Evolutionary conservation across 164 flowering plant species (phyloP), one percentile per base, ranked within the genome.

Genomic region (Cinnamomum chago): DNA sequence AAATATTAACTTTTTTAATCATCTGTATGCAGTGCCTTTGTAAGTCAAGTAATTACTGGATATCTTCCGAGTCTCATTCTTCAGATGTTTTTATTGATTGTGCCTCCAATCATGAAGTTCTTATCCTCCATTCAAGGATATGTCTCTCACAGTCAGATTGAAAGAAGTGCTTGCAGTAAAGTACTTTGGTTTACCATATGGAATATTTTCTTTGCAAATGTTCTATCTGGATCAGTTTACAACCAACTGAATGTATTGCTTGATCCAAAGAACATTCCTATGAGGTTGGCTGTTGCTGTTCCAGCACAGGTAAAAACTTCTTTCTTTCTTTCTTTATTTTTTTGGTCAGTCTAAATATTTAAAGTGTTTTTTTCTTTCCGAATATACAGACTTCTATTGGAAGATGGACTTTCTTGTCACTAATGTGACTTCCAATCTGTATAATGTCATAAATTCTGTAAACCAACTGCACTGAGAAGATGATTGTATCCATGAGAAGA

Each of bases 21-120:
- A 66, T 73, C 24, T 71, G 68, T 25, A 1, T 87, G 86, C 94
- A 95, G 98, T 72, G 51, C 88, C 70, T 50, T 93, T 74, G 84
- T 95, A 30, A 92, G 90, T 78, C 83, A 90, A 83, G 86, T 95
- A 17, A 77, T 95, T 68, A 95, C 98, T 5, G 99, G 99, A 75
- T 95, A 95, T 85, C 94, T 95, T 76, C 99, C 99, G 2, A 95
- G 96, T 83, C 89, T 95, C 51, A 87, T 95, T 72, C 96, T 95
- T 77, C 90, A 86, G 84, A 62, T 84, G 80, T 93, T 93, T 81
- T 80, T 92, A n/a, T 80, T 67, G 4, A 58, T 84, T 30, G 86
- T 93, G 67, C 98, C 99, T 17, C 98, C 99, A 14, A 76, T 89
- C 72, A 95, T 95, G 99, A 79, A 83, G 68, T 47, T 88, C 58